Conservation (phyloP, 2,329 filamentous ascomycete genomes). For the Aspergillus transmontanensis region DNA sequence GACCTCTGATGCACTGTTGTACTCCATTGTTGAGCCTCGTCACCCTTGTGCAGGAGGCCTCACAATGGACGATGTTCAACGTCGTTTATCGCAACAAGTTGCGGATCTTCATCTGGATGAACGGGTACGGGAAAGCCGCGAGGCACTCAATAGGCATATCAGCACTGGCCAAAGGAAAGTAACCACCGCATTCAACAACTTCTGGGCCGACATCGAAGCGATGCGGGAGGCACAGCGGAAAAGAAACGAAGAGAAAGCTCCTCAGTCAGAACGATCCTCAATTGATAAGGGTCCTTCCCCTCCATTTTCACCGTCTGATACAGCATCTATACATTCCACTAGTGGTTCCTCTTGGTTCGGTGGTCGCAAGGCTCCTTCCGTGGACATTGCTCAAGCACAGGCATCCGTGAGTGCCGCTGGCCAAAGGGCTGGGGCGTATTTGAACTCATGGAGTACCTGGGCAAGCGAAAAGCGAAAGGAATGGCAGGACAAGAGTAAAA, state of each 20-base stretch:
- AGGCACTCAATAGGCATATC: constrained; percentile 86
- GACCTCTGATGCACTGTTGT: constrained; percentile 78
- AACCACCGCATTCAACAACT: constrained; percentile 78
- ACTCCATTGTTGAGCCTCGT: constrained; percentile 89
- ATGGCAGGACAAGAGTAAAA: constrained; percentile 45
- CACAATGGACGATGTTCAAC: constrained; percentile 91
- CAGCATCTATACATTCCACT: constrained; percentile 23
- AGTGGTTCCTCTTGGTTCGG: constrained; percentile 31
- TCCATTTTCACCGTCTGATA: constrained; percentile 29
- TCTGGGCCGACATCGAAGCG: constrained; percentile 88
- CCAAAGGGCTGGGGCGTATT: constrained; percentile 62
- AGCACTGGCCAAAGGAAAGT: constrained; percentile 86
- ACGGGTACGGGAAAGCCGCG: constrained; percentile 77
- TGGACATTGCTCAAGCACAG: constrained; percentile 58
- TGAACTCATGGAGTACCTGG: constrained; percentile 66
- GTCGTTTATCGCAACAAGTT: constrained; percentile 86
- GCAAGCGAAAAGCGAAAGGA: constrained; percentile 53
- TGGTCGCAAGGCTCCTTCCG: constrained; percentile 34
- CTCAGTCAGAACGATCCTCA: constrained; percentile 33
- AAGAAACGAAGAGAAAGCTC: constrained; percentile 38
- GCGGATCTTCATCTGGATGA: constrained; percentile 94
- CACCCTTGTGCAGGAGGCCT: constrained; percentile 93
- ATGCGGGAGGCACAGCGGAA: constrained; percentile 74
- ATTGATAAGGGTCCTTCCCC: constrained; percentile 31
- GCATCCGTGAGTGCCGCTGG: constrained; percentile 57